Evolutionary conservation across 1,139 yeast species (phyloP), one percentile per base, ranked within the genome.

Genomic region (Candida sanyaensis): DNA sequence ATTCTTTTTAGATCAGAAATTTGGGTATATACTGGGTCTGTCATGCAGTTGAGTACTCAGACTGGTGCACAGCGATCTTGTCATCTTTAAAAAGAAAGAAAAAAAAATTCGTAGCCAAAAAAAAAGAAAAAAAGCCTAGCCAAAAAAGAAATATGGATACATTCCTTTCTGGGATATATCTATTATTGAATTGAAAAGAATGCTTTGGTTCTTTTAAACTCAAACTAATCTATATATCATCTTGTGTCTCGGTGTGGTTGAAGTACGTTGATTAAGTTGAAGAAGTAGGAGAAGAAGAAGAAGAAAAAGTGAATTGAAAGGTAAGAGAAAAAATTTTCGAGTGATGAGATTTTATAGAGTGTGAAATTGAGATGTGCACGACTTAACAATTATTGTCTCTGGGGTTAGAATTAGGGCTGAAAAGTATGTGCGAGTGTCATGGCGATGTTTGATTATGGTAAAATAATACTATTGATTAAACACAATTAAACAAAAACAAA

Each of bases 41-140:
- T 71, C 76, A 71, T 70, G 61, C 51, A 59, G 46, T 58, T 60
- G 70, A 66, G 71, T 66, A 64, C 68, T 71, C 76, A 69, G 76
- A 71, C 75, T 71, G 76, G 76, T 71, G 76, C 76, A 71, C 76
- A 71, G 76, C 76, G 71, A 46, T 41, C 45, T 68, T 68, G 73
- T 70, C 73, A 61, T 70, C 75, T 65, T 62, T 39, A 39, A 39
- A 39, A 29, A 30, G 31, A 30, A 29, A 39, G 11, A 13, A 36
- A 8, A 21, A 5, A 36, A 36, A 2, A 17, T 31, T 17, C 21
- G 3, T 17, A 17, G 2, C 17, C 5, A 31, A 10, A 31, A 12
- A 31, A n/a, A 31, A n/a, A n/a, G n/a, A 3, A 12, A 12, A 31
- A 31, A 5, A 13, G 6, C 36, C 23, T 13, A 17, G 12, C 6